phyloP scores from a whole-genome alignment of 202 grass and related monocot species.

The Schoenoplectus tabernaemontani region DNA sequence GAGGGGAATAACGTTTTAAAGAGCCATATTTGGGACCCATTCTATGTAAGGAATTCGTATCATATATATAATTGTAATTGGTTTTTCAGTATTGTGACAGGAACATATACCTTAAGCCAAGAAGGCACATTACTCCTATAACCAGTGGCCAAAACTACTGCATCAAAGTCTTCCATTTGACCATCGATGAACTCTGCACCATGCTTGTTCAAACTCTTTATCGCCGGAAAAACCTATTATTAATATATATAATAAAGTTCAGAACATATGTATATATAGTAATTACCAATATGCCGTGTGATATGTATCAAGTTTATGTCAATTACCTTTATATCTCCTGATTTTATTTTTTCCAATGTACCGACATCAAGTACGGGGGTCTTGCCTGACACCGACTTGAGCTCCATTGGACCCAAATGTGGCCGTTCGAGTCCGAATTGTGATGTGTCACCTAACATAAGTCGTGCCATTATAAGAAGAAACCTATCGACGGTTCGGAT shows the following conservation, averaged over 20 bases:
- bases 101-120: conserved; percentile 70
- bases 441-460: conserved; percentile 52
- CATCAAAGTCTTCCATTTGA: conserved; percentile 43
- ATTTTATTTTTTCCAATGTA: conserved; percentile 60
- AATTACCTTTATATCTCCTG: conserved; percentile 55
- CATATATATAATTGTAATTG: background rate
- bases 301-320: background rate
- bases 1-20: background rate
- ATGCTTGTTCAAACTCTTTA: conserved; percentile 38
- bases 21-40: background rate
- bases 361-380: conserved; percentile 82
- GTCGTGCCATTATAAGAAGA: conserved; percentile 32
- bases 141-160: conserved; percentile 66
- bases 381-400: conserved; percentile 56
- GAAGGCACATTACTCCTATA: conserved; percentile 74
- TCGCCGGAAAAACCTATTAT: conserved; percentile 46
- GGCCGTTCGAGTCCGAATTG: conserved; percentile 50
- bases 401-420: conserved; percentile 55
- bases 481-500: conserved; percentile 43
- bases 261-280: background rate
- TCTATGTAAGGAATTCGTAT: background rate
- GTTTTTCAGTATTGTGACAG: background rate
- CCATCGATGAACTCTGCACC: conserved; percentile 63
- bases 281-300: background rate
- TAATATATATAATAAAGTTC: background rate